Evolutionary conservation across 2,329 filamentous ascomycete species (phyloP), one percentile per base, ranked within the genome.

Genomic region (Alternaria triticimaculans): DNA sequence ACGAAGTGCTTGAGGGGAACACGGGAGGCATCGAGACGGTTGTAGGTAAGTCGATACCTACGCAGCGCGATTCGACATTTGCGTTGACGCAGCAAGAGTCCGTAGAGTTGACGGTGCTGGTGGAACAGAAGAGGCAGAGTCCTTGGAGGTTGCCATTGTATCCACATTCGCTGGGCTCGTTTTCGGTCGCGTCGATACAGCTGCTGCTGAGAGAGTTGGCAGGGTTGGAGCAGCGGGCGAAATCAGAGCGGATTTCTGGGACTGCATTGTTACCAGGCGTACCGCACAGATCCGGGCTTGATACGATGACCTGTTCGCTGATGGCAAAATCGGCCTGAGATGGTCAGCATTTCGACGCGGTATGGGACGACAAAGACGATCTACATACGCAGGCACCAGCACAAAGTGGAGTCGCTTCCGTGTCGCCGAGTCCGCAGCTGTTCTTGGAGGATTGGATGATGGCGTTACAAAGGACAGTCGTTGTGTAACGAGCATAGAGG

Each of bases 51-150:
- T 87, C 84, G n/a, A 99, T 92, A 55, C 88, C 87, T 54, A 87
- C 82, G 79, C 96, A 99, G 67, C 89, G 87, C 25, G 83, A 82
- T 62, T 92, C 87, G n/a, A 91, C 90, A 65, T 93, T 86, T 6
- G 94, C 89, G 72, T 89, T 93, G 75, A 94, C 90, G 80, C 96
- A 99, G 84, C 96, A 99, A 4, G 94, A 96, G 79, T 98, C 95
- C 55, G 95, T 98, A 10, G 93, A 91, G 80, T 98, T 98, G 66
- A 90, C 88, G 26, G 94, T 94, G 72, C 92, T 95, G 7, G 89
- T 85, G 45, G 88, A 87, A 80, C 96, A 99, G 80, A 96, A 97
- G 5, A 90, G 89, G 82, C 96, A 99, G 37, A 99, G 85, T 3
- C 94, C 94, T 58, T 86, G 81, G 8, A 89, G 78, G 72, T 91